A percentile compares a stretch with the other conserved stretches of the same genome.
phyloP scores from a whole-genome alignment of 108 stramenopile species.

The Nitzschia sp. region DNA sequence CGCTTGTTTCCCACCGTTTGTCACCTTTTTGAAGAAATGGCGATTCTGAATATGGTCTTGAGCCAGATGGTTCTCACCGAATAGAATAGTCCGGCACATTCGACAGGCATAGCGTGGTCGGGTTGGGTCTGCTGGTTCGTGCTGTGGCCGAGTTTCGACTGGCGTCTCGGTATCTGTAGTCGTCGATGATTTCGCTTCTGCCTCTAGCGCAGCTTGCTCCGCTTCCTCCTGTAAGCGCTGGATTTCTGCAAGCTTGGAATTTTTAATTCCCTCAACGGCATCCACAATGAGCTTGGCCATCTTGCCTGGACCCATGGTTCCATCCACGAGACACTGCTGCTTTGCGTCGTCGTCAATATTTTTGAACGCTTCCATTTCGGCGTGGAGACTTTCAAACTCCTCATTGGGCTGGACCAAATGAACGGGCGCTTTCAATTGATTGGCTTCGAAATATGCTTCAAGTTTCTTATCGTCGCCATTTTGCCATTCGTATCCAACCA shows the following conservation, averaged over 20 bases:
- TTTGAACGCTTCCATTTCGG: constrained; percentile 73
- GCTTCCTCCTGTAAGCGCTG: constrained; percentile 4
- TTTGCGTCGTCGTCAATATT: constrained; percentile 47
- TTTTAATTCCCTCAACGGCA: not conserved
- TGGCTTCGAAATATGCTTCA: constrained; percentile 42
- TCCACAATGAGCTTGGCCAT: constrained; percentile 67
- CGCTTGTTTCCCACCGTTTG: not conserved
- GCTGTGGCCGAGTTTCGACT: not conserved
- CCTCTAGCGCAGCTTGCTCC: not conserved
- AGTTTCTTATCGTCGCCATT: constrained; percentile 56
- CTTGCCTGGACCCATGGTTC: constrained; percentile 74
- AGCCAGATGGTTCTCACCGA: constrained; percentile 57
- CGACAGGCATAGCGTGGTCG: constrained; percentile 65
- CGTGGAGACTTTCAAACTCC: constrained; percentile 57
- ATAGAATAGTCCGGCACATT: constrained; percentile 69
- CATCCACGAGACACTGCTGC: constrained; percentile 30
- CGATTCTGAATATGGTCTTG: constrained; percentile 42
- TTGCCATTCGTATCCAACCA: constrained; percentile 54
- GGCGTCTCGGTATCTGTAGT: constrained; percentile 2
- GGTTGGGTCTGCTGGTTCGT: constrained; percentile 27
- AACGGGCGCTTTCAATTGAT: constrained; percentile 23
- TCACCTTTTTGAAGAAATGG: constrained; percentile 20
- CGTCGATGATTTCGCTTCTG: not conserved
- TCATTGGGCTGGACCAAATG: constrained; percentile 55
- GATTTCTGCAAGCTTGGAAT: not conserved